Percentiles rank a stretch among this genome's conserved stretches.
These are phyloP conservation scores for Asterochloris erici DNA, from an alignment of 139 green algal species.

Conservation along the genomic window DNA sequence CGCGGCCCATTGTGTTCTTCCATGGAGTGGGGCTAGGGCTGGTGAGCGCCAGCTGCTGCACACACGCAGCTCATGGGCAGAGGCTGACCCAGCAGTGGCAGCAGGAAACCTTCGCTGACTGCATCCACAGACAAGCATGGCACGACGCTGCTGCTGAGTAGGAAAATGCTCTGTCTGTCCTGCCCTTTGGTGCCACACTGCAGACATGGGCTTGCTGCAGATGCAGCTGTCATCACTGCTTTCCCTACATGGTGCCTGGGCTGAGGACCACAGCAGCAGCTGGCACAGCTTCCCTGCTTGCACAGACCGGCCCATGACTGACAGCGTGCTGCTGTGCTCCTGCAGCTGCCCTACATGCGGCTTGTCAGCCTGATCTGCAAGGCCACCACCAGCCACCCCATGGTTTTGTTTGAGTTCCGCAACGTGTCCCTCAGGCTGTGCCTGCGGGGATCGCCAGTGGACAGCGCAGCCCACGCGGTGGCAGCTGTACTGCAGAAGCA, in stretches of 20 bases:
- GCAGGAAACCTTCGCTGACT: too few relatives aligned
- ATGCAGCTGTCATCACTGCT: background rate
- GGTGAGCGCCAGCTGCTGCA: background rate
- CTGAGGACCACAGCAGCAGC: too few relatives aligned
- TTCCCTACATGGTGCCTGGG: background rate
- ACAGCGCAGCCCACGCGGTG: conserved; percentile 33
- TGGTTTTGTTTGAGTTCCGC: conserved; percentile 34
- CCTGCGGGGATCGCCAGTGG: conserved; percentile 20
- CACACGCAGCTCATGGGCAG: too few relatives aligned
- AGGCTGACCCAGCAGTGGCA: too few relatives aligned
- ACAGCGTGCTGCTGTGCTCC: background rate
- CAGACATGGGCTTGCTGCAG: too few relatives aligned
- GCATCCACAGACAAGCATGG: too few relatives aligned
- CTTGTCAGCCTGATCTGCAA: conserved; percentile 25
- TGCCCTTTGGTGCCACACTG: too few relatives aligned
- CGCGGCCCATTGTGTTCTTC: conserved; percentile 46
- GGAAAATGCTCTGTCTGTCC: too few relatives aligned
- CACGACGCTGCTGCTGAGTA: too few relatives aligned
- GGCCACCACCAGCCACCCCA: conserved; percentile 16
- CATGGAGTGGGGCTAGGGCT: conserved; percentile 51
- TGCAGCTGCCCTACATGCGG: conserved; percentile 43
- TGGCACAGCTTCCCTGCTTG: too few relatives aligned
- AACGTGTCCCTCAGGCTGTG: conserved; percentile 41
- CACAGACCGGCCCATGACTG: too few relatives aligned
- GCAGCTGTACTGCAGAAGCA: conserved; percentile 20